A percentile compares a stretch with the other conserved stretches of the same genome.
Conservation (phyloP, 495 filamentous ascomycete species). For the Neurospora sp. region DNA sequence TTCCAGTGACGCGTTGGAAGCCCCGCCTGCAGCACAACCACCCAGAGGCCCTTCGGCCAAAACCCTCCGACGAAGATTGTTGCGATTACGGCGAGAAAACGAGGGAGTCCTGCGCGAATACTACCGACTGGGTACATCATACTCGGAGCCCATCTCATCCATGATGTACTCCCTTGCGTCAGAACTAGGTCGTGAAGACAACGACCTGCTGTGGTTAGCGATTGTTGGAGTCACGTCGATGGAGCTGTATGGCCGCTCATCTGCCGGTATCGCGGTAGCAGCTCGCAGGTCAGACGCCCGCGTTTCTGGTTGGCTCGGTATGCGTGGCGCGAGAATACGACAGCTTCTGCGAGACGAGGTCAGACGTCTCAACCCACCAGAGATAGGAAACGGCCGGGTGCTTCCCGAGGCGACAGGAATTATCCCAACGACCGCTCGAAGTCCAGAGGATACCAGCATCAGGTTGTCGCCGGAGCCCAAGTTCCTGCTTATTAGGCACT, state of each 20-base stretch:
- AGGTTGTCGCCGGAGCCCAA: constrained; percentile 88
- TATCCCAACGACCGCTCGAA: constrained; percentile 80
- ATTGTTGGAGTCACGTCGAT: constrained; percentile 88
- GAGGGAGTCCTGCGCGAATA: constrained; percentile 64
- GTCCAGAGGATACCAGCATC: constrained; percentile 85
- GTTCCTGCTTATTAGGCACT: constrained; percentile 89
- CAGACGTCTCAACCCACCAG: constrained; percentile 80
- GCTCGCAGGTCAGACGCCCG: constrained; percentile 46
- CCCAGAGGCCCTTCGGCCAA: constrained; percentile 54
- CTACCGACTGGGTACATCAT: constrained; percentile 77
- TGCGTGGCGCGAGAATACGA: constrained; percentile 74
- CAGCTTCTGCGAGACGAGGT: constrained; percentile 88
- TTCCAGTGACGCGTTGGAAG: constrained; percentile 31
- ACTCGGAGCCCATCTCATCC: constrained; percentile 88
- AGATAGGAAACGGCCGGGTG: constrained; percentile 41
- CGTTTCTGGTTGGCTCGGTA: constrained; percentile 63
- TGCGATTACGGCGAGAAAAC: constrained; percentile 67
- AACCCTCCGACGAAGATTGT: constrained; percentile 58
- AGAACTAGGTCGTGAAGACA: constrained; percentile 91
- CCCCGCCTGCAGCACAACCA: constrained; percentile 49
- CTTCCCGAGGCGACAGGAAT: constrained; percentile 54
- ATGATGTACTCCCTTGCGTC: constrained; percentile 91
- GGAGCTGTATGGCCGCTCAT: constrained; percentile 81
- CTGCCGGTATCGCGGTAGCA: constrained; percentile 68
- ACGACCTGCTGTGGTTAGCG: constrained; percentile 87